A percentile compares a stretch with the other conserved stretches of the same genome.
Evolutionary conservation across 2,329 filamentous ascomycete genomes (phyloP).

Genomic region (Colletotrichum nymphaeae): DNA sequence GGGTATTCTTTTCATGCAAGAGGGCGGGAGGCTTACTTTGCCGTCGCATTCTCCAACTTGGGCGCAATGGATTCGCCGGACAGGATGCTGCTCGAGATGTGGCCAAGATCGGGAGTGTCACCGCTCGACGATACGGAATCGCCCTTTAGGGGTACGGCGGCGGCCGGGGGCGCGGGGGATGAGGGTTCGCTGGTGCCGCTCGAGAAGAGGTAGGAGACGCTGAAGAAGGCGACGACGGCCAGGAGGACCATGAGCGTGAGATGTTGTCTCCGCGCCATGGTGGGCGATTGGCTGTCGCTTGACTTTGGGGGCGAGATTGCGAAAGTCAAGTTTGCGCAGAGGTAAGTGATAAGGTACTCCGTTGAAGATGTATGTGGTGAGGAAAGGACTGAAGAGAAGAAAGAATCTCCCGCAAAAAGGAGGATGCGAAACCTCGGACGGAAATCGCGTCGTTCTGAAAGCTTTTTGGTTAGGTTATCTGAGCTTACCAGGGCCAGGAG

Average conservation of each 20-base stretch:
- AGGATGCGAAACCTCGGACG: slow-evolving; percentile 10
- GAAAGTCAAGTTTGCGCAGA: not conserved
- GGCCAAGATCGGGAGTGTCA: slow-evolving; percentile 50
- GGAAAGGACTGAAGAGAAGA: not conserved
- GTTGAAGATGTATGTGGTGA: not conserved
- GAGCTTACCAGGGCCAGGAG: not conserved
- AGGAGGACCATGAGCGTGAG: slow-evolving; percentile 65
- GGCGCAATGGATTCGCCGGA: slow-evolving; percentile 80
- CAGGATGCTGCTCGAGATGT: slow-evolving; percentile 62
- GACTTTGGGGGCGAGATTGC: not conserved
- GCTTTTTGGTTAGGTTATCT: slow-evolving; percentile 1
- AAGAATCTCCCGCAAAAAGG: slow-evolving; percentile 3
- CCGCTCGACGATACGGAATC: slow-evolving; percentile 31
- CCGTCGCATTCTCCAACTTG: slow-evolving; percentile 84
- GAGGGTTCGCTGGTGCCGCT: slow-evolving; percentile 45
- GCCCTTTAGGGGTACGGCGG: slow-evolving; percentile 35
- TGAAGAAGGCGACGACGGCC: slow-evolving; percentile 65
- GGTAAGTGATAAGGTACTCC: not conserved
- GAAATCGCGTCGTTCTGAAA: not conserved
- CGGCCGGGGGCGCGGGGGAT: slow-evolving; percentile 14
- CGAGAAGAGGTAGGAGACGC: slow-evolving; percentile 70
- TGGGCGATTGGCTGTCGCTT: slow-evolving; percentile 30
- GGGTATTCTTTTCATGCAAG: not conserved
- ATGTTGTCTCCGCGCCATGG: slow-evolving; percentile 66
- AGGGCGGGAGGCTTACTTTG: slow-evolving; percentile 67